Base-by-base conservation (phyloP, 169 alveolate genomes). In the Babesia divergens region DNA sequence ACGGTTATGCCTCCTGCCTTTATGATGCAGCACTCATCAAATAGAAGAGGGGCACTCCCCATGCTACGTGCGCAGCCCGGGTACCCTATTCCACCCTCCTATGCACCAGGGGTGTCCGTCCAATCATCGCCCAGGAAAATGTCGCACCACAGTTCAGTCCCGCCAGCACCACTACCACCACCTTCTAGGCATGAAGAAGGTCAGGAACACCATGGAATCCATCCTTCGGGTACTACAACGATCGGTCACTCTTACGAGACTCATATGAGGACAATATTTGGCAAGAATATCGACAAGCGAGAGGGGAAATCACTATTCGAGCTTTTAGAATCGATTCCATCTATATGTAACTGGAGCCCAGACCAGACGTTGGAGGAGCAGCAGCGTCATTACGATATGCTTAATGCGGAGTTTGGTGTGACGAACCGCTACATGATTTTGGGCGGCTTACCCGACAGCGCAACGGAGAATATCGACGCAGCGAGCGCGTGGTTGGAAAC, bases 291-390 rank as follows among this genome's bases (percentile, higher is more conserved):
- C 32, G 2, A n/a, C 59, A 70, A 60, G 49, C 59, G 47, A 34
- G 72, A 35, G 70, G 82, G 82, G 22, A 70, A 60, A 24, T 24
- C 82, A 34, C 51, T 70, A n/a, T 44, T 7, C 34, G 74, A 70
- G 26, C 4, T 70, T 24, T 31, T 70, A n/a, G 34, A 3, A 6
- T 11, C 52, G 4, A 11, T 32, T 9, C 79, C 69, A 8, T 43
- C 18, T 31, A 55, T 56, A 14, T 70, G 35, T 46, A 16, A 38
- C 28, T 77, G 86, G 86, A 28, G 31, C 28, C 72, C 53, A 16
- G 72, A 62, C 13, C 82, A 70, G 16, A 22, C 60, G 3, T n/a
- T 67, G 32, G 75, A 66, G 40, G 75, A 77, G 20, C 66, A 77
- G 32, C 86, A 77, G 59, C 53, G 55, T 7, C 11, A 68, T 24